Base-by-base conservation (phyloP, 495 filamentous ascomycete species). In the Penicillium dipodomyicola region DNA sequence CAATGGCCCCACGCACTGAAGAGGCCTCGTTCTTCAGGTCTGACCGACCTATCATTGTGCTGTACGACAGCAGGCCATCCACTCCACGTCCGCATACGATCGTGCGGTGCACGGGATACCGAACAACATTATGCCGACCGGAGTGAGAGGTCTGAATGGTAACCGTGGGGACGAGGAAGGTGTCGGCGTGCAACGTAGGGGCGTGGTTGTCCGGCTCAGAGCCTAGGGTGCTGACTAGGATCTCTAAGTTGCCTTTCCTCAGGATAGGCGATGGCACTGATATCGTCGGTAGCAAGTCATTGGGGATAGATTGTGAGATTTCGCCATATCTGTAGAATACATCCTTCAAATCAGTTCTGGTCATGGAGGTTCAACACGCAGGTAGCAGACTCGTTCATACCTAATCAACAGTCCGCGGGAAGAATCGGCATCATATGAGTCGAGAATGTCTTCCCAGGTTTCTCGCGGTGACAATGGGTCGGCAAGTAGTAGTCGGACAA, bases 91-190 rank as follows among this genome's bases (percentile, higher is more conserved):
- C 85, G 32, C 95, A 84, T 14, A 97, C 59, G 23, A 97, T 69
- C 10, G 87, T 83, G 68, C 87, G 88, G 62, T 98, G 94, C 15
- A 96, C 90, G 0, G 94, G 92, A 52, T 92, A 90, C 10, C 84
- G 83, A 11, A 96, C 76, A 37, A 86, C 70, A 22, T 82, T 82
- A 45, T 82, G 75, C 53, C 80, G 80, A 15, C 84, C 85, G 11
- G 77, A 80, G 45, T 75, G 72, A 42, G 86, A 86, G 12, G 77
- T 82, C 11, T 80, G 81, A 23, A 88, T 85, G 14, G 87, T 84
- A 35, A 94, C 80, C 3, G 81, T 83, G 4, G 92, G 92, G 37
- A 88, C 85, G 10, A 96, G 81, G 37, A 90, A 77, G 15, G 71
- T 75, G 27, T 79, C 75, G 15, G 71, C 70, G 9, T 72, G 71